Evolutionary conservation across 768 basidiomycete species (phyloP).

Genomic region (Rhodosporidiobolus sp.): DNA sequence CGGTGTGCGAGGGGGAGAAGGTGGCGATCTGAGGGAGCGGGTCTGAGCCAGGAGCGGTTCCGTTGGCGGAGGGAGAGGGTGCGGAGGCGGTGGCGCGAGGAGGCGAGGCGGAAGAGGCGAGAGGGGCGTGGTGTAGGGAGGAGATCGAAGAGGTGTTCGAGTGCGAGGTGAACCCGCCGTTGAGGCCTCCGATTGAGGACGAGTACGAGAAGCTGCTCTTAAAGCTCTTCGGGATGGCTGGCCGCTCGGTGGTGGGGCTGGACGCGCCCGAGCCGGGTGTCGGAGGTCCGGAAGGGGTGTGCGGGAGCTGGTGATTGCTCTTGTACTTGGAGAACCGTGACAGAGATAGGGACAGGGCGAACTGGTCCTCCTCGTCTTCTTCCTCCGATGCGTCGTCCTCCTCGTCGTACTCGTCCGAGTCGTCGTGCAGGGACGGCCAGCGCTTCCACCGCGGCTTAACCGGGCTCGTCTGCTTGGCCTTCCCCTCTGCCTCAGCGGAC

Average conservation of each 20-base stretch:
- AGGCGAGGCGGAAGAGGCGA: not conserved
- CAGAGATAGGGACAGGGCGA: conserved; percentile 18
- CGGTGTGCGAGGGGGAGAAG: not conserved
- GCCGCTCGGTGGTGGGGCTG: not conserved
- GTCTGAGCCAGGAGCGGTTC: not conserved
- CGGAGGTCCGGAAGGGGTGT: conserved; percentile 1
- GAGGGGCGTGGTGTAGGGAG: conserved; percentile 4
- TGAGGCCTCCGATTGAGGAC: conserved; percentile 1
- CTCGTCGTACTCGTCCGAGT: conserved; percentile 17
- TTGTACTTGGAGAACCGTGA: conserved; percentile 6
- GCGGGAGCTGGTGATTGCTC: conserved; percentile 2
- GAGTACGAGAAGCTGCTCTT: conserved; percentile 32
- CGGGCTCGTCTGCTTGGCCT: not conserved
- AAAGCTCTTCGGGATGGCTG: not conserved
- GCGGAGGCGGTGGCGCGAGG: not conserved
- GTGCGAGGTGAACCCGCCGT: conserved; percentile 29
- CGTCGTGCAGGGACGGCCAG: conserved; percentile 22
- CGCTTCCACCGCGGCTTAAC: conserved; percentile 17
- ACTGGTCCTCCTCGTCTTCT: conserved; percentile 2
- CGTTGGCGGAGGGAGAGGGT: not conserved
- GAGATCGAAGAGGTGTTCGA: conserved; percentile 26
- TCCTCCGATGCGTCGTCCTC: conserved; percentile 2
- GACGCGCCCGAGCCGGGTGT: not conserved
- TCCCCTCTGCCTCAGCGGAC: not conserved
- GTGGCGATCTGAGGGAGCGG: not conserved